Evolutionary conservation across 2,329 filamentous ascomycete species (phyloP).

Genomic region (Orbilia ellipsospora): DNA sequence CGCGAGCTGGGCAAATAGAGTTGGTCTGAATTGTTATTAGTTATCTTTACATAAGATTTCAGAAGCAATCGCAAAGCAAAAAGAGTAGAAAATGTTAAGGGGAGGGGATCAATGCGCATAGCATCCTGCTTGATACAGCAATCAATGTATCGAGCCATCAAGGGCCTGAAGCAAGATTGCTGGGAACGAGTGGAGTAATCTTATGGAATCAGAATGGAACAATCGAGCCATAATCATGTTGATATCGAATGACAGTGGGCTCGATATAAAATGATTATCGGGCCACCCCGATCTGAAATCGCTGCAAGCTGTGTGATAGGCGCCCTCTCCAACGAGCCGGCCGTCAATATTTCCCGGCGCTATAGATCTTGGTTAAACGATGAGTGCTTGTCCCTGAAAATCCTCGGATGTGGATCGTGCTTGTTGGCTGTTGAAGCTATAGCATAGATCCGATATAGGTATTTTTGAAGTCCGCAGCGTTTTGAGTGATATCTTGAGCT

Average conservation of each 20-base stretch:
- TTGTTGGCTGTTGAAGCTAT: conserved; percentile 5
- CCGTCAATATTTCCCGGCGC: conserved; percentile 26
- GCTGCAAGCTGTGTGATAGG: conserved; percentile 28
- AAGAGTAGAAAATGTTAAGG: neutral
- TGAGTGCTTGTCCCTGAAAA: conserved; percentile 36
- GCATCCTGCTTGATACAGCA: conserved; percentile 16
- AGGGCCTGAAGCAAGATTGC: conserved; percentile 14
- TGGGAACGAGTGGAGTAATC: conserved; percentile 3
- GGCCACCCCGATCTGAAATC: conserved; percentile 11
- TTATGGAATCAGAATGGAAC: conserved; percentile 1
- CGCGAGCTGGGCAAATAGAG: conserved; percentile 5
- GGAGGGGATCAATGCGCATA: conserved; percentile 5
- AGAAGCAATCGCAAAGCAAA: no score
- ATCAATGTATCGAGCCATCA: neutral
- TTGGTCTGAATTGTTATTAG: no score
- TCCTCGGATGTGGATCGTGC: conserved; percentile 23
- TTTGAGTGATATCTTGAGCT: conserved; percentile 25
- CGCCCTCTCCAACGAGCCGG: conserved; percentile 17
- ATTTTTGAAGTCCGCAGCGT: conserved; percentile 24
- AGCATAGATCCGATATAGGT: conserved; percentile 11
- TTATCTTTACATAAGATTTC: no score
- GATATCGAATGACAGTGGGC: conserved; percentile 49
- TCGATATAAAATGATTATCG: conserved; percentile 36
- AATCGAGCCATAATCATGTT: conserved; percentile 39
- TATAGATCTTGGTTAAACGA: conserved; percentile 33